Evolutionary conservation across 2,329 filamentous ascomycete species (phyloP), one percentile per base, ranked within the genome.

Genomic region (Hypoxylon sp.): DNA sequence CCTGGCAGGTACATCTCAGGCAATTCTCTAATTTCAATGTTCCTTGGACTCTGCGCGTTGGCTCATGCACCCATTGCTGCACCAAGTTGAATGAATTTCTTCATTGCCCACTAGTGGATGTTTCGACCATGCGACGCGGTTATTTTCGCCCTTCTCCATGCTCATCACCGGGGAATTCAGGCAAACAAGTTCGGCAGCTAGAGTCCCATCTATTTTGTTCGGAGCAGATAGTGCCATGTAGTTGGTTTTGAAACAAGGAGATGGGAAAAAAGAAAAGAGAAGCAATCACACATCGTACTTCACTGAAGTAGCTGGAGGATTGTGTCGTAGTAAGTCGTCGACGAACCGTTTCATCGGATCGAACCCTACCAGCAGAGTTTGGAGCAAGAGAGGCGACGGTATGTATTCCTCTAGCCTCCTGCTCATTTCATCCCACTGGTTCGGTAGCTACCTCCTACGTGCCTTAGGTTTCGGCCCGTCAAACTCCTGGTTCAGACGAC

Each of bases 11-110:
- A 37, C 11, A n/a, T n/a, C 32, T 37, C 42, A 51, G 37, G 56
- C 64, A 67, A 67, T 67, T 63, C 68, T 52, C 42, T 58, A 68
- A 70, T 70, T 65, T 70, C 24, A 27, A 27, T 27, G 24, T 27
- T 27, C 58, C 65, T 62, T 69, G 52, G 56, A 64, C 52, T 62
- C 42, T 21, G 55, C 39, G 57, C 55, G 53, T 56, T 62, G 53
- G 52, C 61, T 51, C 21, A 57, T 58, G 52, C 51, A 24, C 42
- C 39, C 54, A 50, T 57, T 44, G 46, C 51, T 37, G 63, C 52
- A 67, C 58, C 47, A 67, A 27, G 39, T 59, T 29, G 13, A 50
- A 56, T 11, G 39, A 35, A 56, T n/a, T 56, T 61, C 51, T 50
- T 50, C 50, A 60, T 19, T 46, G 21, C 52, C 11, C 15, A 27